phyloP scores from a whole-genome alignment of 2,329 filamentous ascomycete species.

The Arthrobotrys sinensis region DNA sequence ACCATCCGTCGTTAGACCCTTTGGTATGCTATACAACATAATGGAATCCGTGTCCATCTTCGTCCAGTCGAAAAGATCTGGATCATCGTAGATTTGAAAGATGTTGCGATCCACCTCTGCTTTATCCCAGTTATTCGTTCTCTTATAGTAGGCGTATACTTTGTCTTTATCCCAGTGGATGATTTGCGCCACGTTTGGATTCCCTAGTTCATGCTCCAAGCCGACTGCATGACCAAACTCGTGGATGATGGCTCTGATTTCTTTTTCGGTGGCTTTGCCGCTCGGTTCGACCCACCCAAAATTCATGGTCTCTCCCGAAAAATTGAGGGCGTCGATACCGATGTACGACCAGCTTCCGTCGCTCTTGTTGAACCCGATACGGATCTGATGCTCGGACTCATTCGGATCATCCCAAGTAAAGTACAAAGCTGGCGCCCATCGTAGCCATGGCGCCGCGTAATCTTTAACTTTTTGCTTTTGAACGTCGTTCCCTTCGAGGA shows the following conservation, averaged over 20 bases:
- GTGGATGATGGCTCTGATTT: constrained; percentile 15
- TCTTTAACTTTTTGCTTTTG: constrained; percentile 10
- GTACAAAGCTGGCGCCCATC: too few relatives aligned
- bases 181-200: constrained; percentile 21
- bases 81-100: not conserved
- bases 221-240: constrained; percentile 19
- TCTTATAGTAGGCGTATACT: constrained; percentile 11
- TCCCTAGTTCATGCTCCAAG: constrained; percentile 20
- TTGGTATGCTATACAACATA: not conserved
- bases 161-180: constrained; percentile 8
- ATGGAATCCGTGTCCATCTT: too few relatives aligned
- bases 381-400: too few relatives aligned
- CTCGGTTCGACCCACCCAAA: not conserved
- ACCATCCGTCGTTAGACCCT: constrained; percentile 14
- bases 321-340: constrained; percentile 10
- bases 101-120: constrained; percentile 1
- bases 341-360: constrained; percentile 17
- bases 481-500: constrained; percentile 18
- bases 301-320: constrained; percentile 9
- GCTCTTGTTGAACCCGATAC: not conserved
- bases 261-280: not conserved
- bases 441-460: not conserved
- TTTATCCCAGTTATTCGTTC: constrained; percentile 1
- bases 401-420: too few relatives aligned
- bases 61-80: too few relatives aligned